Conservation (phyloP, 2,329 filamentous ascomycete genomes). For the Stagonosporopsis chrysanthemi region DNA sequence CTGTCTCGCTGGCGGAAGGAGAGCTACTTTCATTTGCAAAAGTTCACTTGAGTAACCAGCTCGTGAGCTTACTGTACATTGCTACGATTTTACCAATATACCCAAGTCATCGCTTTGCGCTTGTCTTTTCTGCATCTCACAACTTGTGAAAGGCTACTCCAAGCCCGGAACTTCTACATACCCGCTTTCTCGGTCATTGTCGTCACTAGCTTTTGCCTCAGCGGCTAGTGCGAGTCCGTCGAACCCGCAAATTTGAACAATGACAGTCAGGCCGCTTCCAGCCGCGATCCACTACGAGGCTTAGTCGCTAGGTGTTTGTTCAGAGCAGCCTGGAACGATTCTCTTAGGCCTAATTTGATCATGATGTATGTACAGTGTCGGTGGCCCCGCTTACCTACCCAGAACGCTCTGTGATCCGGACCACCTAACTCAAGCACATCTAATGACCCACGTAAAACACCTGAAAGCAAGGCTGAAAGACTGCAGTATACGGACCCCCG, state of each 20-base stretch:
- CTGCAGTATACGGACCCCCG: too few species aligned
- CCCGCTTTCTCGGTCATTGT: neutral
- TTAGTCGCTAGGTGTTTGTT: neutral
- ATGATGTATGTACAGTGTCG: neutral
- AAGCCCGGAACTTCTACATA: neutral
- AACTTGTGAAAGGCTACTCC: neutral
- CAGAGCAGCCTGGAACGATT: neutral
- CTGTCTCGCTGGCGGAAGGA: conserved; percentile 2
- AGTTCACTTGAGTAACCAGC: conserved; percentile 7
- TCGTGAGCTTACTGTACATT: conserved; percentile 7
- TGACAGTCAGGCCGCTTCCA: neutral
- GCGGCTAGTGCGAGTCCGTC: neutral
- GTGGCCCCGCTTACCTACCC: neutral
- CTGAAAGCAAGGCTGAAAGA: too few species aligned
- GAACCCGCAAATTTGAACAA: neutral
- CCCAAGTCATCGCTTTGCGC: conserved; percentile 3
- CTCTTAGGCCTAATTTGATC: neutral
- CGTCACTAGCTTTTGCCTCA: conserved; percentile 6
- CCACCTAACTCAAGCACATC: too few species aligned
- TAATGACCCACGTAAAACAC: too few species aligned
- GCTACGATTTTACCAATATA: conserved; percentile 13
- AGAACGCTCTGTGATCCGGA: neutral
- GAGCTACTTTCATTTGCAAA: neutral
- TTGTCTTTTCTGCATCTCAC: neutral
- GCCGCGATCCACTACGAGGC: neutral